phyloP scores from a whole-genome alignment of 1,284 basidiomycete genomes.

The Fomes fomentarius region DNA sequence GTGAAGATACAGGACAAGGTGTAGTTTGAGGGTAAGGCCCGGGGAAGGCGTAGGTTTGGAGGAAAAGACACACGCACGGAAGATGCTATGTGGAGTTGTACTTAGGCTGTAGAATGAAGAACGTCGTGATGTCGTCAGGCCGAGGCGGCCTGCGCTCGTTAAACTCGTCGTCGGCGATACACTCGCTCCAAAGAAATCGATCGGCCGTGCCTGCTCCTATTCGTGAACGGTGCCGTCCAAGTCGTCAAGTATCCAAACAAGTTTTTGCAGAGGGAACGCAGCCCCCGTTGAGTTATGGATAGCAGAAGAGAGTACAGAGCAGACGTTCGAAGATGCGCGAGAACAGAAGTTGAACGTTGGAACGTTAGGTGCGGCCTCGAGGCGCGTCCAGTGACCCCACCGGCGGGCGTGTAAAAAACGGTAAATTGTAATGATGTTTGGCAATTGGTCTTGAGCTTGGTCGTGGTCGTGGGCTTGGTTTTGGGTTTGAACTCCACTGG shows the following conservation, averaged over 20 bases:
- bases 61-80: not conserved
- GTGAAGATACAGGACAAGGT: no score
- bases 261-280: no score
- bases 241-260: no score
- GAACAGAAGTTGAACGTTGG: not conserved
- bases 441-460: no score
- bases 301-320: no score
- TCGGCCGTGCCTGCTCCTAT: not conserved
- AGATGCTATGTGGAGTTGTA: no score
- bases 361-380: not conserved
- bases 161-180: not conserved
- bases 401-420: no score
- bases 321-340: not conserved
- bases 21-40: not conserved
- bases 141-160: slow-evolving; percentile 1
- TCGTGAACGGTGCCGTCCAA: not conserved
- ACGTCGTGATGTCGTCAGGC: slow-evolving; percentile 5
- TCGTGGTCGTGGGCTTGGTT: no score
- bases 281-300: not conserved
- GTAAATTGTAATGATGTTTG: no score
- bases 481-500: no score
- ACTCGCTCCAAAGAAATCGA: not conserved
- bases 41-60: not conserved
- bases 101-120: not conserved
- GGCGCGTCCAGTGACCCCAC: not conserved